Percentiles rank a stretch among this genome's conserved stretches.
Evolutionary conservation across 441 rosid species (phyloP).

Genomic region (Erodium texanum): DNA sequence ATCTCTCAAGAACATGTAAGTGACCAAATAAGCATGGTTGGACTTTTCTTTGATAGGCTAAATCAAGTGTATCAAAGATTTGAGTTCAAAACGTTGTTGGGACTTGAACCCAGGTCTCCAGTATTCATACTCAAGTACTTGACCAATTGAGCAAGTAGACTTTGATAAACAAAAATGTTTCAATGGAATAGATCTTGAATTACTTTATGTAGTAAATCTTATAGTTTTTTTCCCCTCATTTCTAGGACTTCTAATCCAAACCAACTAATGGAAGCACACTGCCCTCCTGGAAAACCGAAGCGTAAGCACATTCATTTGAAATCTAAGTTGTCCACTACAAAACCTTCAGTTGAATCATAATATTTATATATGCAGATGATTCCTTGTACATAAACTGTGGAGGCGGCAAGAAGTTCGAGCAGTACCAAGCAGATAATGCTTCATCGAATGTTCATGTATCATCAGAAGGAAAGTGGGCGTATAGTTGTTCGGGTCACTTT

Average conservation of each 20-base stretch:
- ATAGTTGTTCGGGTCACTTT: slow-evolving; percentile 1
- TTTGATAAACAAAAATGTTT: not conserved
- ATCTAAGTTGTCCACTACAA: too few species aligned
- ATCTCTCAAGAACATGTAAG: slow-evolving; percentile 4
- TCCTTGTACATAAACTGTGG: not conserved
- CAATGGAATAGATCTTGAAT: not conserved
- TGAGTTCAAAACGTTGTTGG: not conserved
- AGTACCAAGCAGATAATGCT: slow-evolving; percentile 1
- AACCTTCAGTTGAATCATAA: not conserved
- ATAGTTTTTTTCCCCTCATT: not conserved
- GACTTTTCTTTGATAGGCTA: not conserved
- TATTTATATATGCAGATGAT: not conserved
- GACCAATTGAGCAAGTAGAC: too few species aligned
- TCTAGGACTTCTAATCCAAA: slow-evolving; percentile 3
- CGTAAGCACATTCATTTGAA: not conserved
- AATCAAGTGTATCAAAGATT: not conserved
- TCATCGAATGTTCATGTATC: not conserved
- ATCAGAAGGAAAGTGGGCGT: not conserved
- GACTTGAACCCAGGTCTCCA: too few species aligned
- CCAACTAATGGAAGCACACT: not conserved
- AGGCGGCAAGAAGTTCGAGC: not conserved
- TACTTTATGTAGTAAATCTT: not conserved
- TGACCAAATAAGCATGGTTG: not conserved
- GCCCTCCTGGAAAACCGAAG: not conserved
- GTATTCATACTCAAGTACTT: too few species aligned